A percentile compares a stretch with the other conserved stretches of the same genome.
Conservation (phyloP, 345 rosid species). For the Trapa bicornis region DNA sequence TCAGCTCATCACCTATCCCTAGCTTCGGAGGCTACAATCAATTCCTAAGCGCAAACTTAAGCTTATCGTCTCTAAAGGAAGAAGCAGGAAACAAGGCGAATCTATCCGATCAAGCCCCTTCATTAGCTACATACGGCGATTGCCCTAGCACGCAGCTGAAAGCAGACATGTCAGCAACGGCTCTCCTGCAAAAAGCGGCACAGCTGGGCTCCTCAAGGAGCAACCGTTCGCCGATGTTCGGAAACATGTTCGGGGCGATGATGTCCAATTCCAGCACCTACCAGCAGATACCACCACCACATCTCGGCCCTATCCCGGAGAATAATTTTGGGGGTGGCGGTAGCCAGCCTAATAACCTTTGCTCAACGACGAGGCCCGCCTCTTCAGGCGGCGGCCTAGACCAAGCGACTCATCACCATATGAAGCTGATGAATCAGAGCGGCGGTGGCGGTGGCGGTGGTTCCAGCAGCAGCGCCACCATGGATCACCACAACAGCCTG, state of each 20-base stretch:
- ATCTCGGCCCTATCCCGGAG: background rate
- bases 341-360: background rate
- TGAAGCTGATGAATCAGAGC: constrained; percentile 1
- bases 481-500: constrained; percentile 17
- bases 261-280: background rate
- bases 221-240: constrained; percentile 14
- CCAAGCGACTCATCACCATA: background rate
- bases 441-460: background rate
- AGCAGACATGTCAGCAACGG: constrained; percentile 68
- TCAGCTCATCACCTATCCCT: background rate
- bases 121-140: background rate
- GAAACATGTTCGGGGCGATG: constrained; percentile 15
- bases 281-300: background rate
- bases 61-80: constrained; percentile 9
- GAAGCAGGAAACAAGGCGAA: background rate
- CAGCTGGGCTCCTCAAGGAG: constrained; percentile 72
- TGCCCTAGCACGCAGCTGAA: constrained; percentile 7
- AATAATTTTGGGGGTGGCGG: background rate
- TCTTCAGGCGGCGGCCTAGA: constrained; percentile 2
- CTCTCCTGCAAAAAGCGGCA: constrained; percentile 70
- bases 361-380: background rate
- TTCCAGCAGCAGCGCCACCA: background rate
- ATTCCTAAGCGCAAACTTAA: constrained; percentile 13
- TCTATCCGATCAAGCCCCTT: background rate
- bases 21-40: constrained; percentile 11